A percentile compares a stretch with the other conserved stretches of the same genome.
Conservation (phyloP, 306 rosid species). For the Acacia confusa region DNA sequence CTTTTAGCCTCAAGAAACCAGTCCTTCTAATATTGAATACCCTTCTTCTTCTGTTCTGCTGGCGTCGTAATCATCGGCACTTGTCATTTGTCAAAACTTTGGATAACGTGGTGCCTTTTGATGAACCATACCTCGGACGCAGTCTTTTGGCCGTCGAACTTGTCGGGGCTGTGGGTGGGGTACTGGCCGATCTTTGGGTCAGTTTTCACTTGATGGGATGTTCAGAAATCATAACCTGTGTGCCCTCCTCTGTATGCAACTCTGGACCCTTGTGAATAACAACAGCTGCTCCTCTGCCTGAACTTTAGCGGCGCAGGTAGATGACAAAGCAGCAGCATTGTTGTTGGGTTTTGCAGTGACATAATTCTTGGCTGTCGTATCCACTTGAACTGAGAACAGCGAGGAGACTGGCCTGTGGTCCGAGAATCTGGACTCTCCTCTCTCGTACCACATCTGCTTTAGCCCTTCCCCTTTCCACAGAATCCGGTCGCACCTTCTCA, state of each 20-base stretch:
- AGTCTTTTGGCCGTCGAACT: not conserved
- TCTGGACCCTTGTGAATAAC: constrained; percentile 34
- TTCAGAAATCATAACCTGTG: constrained; percentile 14
- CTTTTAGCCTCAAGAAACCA: not conserved
- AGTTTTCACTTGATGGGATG: not conserved
- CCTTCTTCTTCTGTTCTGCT: not conserved
- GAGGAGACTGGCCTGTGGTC: constrained; percentile 94
- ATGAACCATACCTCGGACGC: not conserved
- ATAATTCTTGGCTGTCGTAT: constrained; percentile 28
- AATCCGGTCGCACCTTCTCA: constrained; percentile 85
- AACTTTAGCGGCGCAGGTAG: constrained; percentile 48
- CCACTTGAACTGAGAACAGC: constrained; percentile 47
- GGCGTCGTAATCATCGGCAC: not conserved
- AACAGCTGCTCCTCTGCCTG: constrained; percentile 84
- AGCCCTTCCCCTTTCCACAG: constrained; percentile 90
- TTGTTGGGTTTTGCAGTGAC: not conserved
- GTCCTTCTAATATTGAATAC: not conserved
- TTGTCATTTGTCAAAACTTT: not conserved
- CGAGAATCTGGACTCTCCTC: constrained; percentile 91
- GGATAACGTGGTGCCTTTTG: not conserved
- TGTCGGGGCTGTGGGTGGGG: not conserved
- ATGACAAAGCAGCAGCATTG: constrained; percentile 26
- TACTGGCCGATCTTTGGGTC: not conserved
- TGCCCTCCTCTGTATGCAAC: constrained; percentile 10
- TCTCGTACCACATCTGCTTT: constrained; percentile 67